Evolutionary conservation across 768 basidiomycete species (phyloP).

Genomic region (Nidularia pulvinata): DNA sequence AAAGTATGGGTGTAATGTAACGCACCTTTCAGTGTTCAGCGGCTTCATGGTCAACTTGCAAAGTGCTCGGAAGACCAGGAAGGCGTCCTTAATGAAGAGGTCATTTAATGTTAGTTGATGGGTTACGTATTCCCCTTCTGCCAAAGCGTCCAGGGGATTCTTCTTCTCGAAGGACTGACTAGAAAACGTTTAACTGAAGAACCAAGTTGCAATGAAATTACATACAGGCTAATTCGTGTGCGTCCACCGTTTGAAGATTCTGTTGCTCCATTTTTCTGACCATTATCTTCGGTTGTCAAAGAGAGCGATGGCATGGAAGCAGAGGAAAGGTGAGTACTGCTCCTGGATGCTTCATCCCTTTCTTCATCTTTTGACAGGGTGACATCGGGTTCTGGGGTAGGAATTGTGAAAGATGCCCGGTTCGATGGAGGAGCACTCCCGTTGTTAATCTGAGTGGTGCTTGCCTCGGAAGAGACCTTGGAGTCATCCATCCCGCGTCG

Average conservation of each 20-base stretch:
- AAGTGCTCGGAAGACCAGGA: constrained; percentile 94
- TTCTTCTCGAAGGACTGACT: constrained; percentile 32
- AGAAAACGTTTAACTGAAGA: constrained; percentile 1
- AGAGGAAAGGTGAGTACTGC: background rate
- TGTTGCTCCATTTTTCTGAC: no score
- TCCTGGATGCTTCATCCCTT: background rate
- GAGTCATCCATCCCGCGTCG: constrained; percentile 27
- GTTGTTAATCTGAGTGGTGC: background rate
- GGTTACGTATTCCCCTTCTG: constrained; percentile 27
- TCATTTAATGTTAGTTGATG: constrained; percentile 75
- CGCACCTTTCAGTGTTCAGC: constrained; percentile 88
- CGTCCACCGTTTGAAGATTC: background rate
- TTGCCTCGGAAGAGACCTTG: constrained; percentile 3
- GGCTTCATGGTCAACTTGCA: constrained; percentile 99
- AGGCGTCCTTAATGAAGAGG: constrained; percentile 95
- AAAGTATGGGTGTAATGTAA: background rate
- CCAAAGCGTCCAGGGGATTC: constrained; percentile 28
- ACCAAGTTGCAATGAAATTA: background rate
- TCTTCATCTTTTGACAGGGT: background rate
- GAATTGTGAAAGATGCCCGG: background rate
- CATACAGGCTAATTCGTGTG: background rate
- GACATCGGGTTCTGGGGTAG: background rate
- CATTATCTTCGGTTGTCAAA: background rate
- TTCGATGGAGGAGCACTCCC: background rate
- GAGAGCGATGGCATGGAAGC: background rate